Base-by-base conservation (phyloP, 176 grass and related monocot species). In the Pharus latifolius region DNA sequence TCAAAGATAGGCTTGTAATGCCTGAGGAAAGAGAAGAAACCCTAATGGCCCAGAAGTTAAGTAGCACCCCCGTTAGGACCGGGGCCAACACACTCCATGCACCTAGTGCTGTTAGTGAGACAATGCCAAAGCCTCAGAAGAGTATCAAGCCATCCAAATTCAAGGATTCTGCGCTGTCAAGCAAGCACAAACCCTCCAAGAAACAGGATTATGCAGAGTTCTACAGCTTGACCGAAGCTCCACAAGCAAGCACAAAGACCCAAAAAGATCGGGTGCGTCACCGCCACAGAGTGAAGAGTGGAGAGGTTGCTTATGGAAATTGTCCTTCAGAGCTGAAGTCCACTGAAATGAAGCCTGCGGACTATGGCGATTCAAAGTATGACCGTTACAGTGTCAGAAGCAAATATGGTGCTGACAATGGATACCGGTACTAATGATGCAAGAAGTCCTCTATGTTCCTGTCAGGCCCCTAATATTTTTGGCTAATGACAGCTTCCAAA, bases 121-220 rank as follows among this genome's bases (percentile, higher is more conserved):
- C 76, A 1, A n/a, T 69, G 27, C 37, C 82, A 8, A 99, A 88
- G 90, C 54, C 52, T 28, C 78, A 85, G 67, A 99, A 94, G 74
- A 59, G 62, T 25, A 32, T 65, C 64, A 99, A 94, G 58, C 29
- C 75, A 31, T 81, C 87, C 54, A 99, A 94, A 37, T 79, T 91
- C 53, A 91, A 88, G 82, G 95, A 99, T 15, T 83, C 95, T 24
- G 88, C 94, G 2, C 66, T 87, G 56, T 76, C 94, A 52, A 85
- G 87, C 60, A 94, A 99, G 72, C 84, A 88, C 78, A 84, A 90
- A 76, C n/a, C n/a, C n/a, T 84, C 87, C n/a, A 99, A 91, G 82
- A 83, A 84, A 64, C 87, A 83, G 72, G 95, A 99, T 2, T 94
- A 78, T 15, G 84, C 67, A 0, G 89, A 86, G 46, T 91, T 94